A percentile compares a stretch with the other conserved stretches of the same genome.
Evolutionary conservation across 2,329 filamentous ascomycete genomes (phyloP).

Genomic region (Pseudonectria foliicola): DNA sequence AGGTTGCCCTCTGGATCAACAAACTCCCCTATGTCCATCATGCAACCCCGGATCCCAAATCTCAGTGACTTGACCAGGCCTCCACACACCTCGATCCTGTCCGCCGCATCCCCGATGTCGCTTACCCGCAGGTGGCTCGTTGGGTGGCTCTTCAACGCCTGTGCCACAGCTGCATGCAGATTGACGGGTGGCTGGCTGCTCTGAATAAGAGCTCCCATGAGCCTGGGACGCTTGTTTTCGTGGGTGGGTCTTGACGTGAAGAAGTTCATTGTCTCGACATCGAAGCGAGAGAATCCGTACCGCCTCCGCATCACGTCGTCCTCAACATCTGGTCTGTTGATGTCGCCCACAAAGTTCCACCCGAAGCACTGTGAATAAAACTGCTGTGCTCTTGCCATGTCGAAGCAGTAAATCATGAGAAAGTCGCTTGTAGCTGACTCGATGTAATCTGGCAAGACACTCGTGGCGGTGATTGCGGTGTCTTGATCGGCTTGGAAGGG

Average conservation of each 20-base stretch:
- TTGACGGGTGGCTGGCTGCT: neutral
- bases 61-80: constrained; percentile 17
- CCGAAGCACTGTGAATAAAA: constrained; percentile 20
- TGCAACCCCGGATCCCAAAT: constrained; percentile 17
- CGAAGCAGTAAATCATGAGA: constrained; percentile 16
- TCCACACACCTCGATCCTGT: constrained; percentile 13
- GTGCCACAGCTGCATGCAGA: neutral
- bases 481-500: neutral
- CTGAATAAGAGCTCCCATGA: constrained; percentile 15
- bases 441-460: neutral
- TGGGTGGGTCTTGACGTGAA: constrained; percentile 7
- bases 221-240: neutral
- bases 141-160: neutral
- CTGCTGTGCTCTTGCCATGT: constrained; percentile 13
- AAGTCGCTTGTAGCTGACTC: constrained; percentile 10
- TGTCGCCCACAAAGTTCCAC: constrained; percentile 17
- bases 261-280: constrained; percentile 18
- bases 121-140: constrained; percentile 17
- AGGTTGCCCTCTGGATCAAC: constrained; percentile 20
- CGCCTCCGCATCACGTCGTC: constrained; percentile 10
- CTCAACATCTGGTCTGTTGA: constrained; percentile 10
- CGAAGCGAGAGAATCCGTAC: constrained; percentile 17
- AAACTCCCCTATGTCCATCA: constrained; percentile 21
- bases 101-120: constrained; percentile 16
- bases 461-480: constrained; percentile 1